phyloP scores from a whole-genome alignment of 257 asterid species.

The Cynanchum wilfordii region DNA sequence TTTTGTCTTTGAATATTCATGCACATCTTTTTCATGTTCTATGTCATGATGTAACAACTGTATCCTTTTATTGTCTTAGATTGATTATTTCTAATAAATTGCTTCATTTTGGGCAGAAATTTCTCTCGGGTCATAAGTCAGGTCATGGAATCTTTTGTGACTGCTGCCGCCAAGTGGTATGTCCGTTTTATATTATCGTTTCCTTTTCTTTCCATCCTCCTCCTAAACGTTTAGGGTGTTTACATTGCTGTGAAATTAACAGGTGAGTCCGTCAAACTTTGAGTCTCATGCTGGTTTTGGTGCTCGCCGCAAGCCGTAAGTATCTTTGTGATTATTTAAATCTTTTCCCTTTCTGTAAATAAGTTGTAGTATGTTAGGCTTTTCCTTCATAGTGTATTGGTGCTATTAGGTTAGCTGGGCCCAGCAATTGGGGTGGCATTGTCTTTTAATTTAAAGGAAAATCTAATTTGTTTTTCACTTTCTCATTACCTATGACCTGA shows the following conservation, averaged over 20 bases:
- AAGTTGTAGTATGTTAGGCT: background rate
- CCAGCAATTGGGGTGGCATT: background rate
- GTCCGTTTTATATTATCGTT: background rate
- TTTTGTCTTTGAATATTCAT: background rate
- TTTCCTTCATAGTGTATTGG: background rate
- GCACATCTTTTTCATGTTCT: background rate
- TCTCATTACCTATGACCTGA: background rate
- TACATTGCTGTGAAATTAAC: constrained; percentile 21
- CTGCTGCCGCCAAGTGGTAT: constrained; percentile 69
- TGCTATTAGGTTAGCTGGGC: background rate
- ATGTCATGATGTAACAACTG: background rate
- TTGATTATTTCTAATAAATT: constrained; percentile 11
- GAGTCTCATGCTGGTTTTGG: constrained; percentile 94
- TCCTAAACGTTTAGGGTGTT: constrained; percentile 12
- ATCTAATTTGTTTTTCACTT: background rate
- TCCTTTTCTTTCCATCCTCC: background rate
- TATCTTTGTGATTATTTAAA: constrained; percentile 15
- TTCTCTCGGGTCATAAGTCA: constrained; percentile 55
- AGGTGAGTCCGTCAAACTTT: constrained; percentile 93
- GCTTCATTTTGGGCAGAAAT: constrained; percentile 43
- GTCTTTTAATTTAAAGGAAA: background rate
- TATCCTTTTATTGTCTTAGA: constrained; percentile 4
- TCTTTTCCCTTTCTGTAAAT: background rate
- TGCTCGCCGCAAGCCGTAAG: constrained; percentile 94
- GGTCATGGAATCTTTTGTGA: constrained; percentile 64